A percentile compares a stretch with the other conserved stretches of the same genome.
phyloP scores from a whole-genome alignment of 768 basidiomycete species.

The Termitomyces sp. region DNA sequence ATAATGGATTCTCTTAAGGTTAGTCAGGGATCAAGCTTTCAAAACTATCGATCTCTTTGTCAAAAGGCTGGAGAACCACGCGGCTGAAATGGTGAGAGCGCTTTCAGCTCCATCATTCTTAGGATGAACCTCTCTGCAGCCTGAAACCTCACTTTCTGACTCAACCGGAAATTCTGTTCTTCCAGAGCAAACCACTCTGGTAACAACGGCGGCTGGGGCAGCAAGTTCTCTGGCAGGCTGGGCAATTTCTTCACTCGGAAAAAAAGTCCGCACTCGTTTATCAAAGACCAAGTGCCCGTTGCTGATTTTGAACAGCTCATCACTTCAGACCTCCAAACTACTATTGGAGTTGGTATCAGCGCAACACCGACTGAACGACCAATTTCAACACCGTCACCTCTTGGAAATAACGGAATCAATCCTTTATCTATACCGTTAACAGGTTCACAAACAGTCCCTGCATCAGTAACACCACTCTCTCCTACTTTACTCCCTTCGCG shows the following conservation, averaged over 20 bases:
- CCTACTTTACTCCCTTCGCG: constrained; percentile 27
- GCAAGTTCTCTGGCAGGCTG: constrained; percentile 92
- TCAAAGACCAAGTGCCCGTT: neutral
- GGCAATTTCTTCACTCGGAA: constrained; percentile 90
- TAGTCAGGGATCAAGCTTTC: constrained; percentile 95
- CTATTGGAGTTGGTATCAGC: constrained; percentile 40
- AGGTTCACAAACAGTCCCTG: constrained; percentile 1
- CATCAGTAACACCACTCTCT: constrained; percentile 5
- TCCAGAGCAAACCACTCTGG: constrained; percentile 50
- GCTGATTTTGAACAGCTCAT: constrained; percentile 49
- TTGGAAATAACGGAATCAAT: constrained; percentile 8
- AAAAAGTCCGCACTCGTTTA: constrained; percentile 49
- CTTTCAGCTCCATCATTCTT: neutral
- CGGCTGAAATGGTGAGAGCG: constrained; percentile 68
- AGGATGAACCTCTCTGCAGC: constrained; percentile 20
- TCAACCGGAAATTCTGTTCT: constrained; percentile 24
- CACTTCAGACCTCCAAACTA: constrained; percentile 67
- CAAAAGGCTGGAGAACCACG: constrained; percentile 77
- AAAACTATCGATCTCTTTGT: constrained; percentile 88
- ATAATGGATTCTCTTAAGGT: constrained; percentile 36
- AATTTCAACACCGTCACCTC: constrained; percentile 38
- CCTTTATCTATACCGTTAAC: constrained; percentile 4
- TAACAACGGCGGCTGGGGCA: constrained; percentile 86
- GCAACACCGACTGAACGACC: constrained; percentile 30
- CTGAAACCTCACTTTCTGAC: constrained; percentile 34